phyloP scores from a whole-genome alignment of 805 yeast species.

The Barnettozyma californica region DNA sequence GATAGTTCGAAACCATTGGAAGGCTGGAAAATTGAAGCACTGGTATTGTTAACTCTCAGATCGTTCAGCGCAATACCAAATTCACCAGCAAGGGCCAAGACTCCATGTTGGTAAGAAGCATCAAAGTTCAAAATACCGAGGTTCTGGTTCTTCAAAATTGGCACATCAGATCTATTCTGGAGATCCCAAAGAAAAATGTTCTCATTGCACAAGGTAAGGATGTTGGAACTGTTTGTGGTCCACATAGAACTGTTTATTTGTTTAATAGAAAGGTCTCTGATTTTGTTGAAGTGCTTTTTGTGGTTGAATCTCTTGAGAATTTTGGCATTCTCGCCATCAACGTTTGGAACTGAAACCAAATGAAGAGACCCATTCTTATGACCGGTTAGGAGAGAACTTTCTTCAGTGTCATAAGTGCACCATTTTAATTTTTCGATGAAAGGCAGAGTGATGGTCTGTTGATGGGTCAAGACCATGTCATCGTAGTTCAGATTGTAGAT shows the following conservation, averaged over 20 bases:
- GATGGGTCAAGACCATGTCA: conserved; percentile 44
- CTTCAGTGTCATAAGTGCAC: conserved; percentile 36
- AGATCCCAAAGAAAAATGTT: conserved; percentile 75
- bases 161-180: conserved; percentile 50
- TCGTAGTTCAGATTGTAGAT: conserved; percentile 42
- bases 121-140: conserved; percentile 50
- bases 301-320: conserved; percentile 78
- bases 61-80: conserved; percentile 76
- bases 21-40: conserved; percentile 40
- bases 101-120: conserved; percentile 41
- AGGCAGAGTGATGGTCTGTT: conserved; percentile 54
- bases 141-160: conserved; percentile 47
- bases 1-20: conserved; percentile 15
- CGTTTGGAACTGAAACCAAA: conserved; percentile 60
- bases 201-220: conserved; percentile 62
- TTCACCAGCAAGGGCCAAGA: conserved; percentile 60
- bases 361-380: conserved; percentile 74
- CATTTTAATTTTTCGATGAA: conserved; percentile 49
- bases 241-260: conserved; percentile 20
- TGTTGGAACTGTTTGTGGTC: conserved; percentile 22
- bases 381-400: conserved; percentile 56
- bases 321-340: conserved; percentile 54
- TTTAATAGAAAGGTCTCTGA: conserved; percentile 14
- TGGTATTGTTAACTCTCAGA: conserved; percentile 38
- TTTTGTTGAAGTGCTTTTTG: conserved; percentile 46